These are phyloP conservation scores for Candolleomyces aberdarensis DNA, from an alignment of 768 basidiomycete species.

Conservation along the genomic window DNA sequence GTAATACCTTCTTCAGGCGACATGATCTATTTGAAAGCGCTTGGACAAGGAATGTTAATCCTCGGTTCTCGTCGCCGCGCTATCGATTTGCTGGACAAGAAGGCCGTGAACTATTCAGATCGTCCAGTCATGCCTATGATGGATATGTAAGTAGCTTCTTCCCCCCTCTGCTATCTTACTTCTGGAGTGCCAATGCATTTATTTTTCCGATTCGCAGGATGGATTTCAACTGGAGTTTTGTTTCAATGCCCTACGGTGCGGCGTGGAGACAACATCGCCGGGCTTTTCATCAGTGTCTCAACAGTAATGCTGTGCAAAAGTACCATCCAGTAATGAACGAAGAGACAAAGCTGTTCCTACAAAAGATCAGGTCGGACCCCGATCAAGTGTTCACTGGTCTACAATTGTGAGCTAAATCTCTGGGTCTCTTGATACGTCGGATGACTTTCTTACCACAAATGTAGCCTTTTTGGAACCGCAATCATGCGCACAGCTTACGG, in stretches of 20 bases:
- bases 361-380: slow-evolving; percentile 23
- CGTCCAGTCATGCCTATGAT: slow-evolving; percentile 19
- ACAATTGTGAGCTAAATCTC: background rate
- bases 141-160: slow-evolving; percentile 15
- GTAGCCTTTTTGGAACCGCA: slow-evolving; percentile 12
- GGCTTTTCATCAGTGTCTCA: slow-evolving; percentile 22
- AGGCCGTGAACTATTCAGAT: slow-evolving; percentile 15
- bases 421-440: background rate
- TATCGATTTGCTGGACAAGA: slow-evolving; percentile 12
- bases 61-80: background rate
- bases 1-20: background rate
- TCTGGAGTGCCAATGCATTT: background rate
- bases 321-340: slow-evolving; percentile 15
- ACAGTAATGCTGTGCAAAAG: slow-evolving; percentile 4
- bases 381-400: slow-evolving; percentile 24
- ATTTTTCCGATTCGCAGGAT: slow-evolving; percentile 10
- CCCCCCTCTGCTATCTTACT: background rate
- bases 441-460: background rate
- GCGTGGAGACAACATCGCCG: slow-evolving; percentile 20
- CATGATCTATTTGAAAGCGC: slow-evolving; percentile 6
- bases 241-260: slow-evolving; percentile 22
- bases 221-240: slow-evolving; percentile 20
- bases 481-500: slow-evolving; percentile 30
- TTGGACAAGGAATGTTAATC: slow-evolving; percentile 10
- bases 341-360: slow-evolving; percentile 28